Evolutionary conservation across 768 basidiomycete genomes (phyloP).

Genomic region (Amanita muscaria): DNA sequence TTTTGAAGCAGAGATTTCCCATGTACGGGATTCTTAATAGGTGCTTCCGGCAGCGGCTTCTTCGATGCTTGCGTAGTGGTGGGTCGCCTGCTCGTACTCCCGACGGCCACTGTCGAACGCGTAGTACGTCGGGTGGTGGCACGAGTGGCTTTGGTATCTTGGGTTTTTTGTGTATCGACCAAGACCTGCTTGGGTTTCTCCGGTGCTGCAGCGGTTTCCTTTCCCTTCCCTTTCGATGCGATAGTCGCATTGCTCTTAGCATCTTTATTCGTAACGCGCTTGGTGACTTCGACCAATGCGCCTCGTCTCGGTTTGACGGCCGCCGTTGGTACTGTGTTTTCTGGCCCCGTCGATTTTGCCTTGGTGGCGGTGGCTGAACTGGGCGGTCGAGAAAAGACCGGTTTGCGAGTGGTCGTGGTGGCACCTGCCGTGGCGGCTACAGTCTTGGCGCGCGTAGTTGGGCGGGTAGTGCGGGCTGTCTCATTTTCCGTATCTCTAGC

Average conservation of each 20-base stretch:
- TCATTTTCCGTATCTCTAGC: constrained; percentile 61
- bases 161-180: constrained; percentile 1
- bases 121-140: neutral
- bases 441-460: constrained; percentile 49
- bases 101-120: neutral
- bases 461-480: constrained; percentile 48
- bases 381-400: constrained; percentile 4
- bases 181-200: constrained; percentile 5
- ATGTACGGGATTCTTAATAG: too few species aligned
- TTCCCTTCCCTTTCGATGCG: constrained; percentile 7
- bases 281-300: constrained; percentile 9
- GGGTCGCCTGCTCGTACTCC: neutral
- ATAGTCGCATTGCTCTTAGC: neutral
- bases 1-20: too few species aligned
- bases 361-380: neutral
- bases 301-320: constrained; percentile 19
- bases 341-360: constrained; percentile 1
- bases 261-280: constrained; percentile 6
- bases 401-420: constrained; percentile 8
- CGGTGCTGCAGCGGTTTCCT: constrained; percentile 1
- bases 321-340: neutral
- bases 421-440: constrained; percentile 32
- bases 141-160: neutral
- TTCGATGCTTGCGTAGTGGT: constrained; percentile 11
- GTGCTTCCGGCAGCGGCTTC: neutral